phyloP scores from a whole-genome alignment of 139 green algal genomes.

The Microglena sp. region DNA sequence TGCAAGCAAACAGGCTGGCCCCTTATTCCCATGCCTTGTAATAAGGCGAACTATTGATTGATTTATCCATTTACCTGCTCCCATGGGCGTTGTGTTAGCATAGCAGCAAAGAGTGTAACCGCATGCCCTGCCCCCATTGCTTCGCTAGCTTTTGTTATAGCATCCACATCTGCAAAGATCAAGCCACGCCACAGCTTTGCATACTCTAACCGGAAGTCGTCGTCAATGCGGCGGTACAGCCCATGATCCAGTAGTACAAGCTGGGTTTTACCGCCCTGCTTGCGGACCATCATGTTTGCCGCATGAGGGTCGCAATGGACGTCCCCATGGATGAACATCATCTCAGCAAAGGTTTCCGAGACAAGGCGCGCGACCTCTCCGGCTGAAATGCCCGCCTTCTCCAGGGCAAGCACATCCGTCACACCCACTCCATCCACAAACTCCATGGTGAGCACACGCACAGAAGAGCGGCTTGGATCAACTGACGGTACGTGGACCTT shows the following conservation, averaged over 20 bases:
- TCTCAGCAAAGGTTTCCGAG: constrained; percentile 63
- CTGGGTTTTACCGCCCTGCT: constrained; percentile 32
- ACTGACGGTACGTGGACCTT: constrained; percentile 3
- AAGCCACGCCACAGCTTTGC: constrained; percentile 70
- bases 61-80: constrained; percentile 42
- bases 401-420: constrained; percentile 20
- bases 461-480: background rate
- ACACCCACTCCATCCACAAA: constrained; percentile 43
- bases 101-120: constrained; percentile 68
- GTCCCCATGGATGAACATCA: constrained; percentile 73
- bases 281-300: constrained; percentile 65
- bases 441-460: constrained; percentile 80
- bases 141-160: constrained; percentile 51
- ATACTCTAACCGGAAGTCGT: constrained; percentile 61
- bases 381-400: constrained; percentile 9
- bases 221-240: constrained; percentile 61
- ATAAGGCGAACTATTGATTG: background rate
- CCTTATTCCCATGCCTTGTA: background rate
- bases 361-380: constrained; percentile 58
- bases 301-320: constrained; percentile 83
- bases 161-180: constrained; percentile 66
- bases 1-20: too few species aligned
- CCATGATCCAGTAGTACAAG: constrained; percentile 85
- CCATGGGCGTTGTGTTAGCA: constrained; percentile 83
- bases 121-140: constrained; percentile 76